phyloP scores from a whole-genome alignment of 495 filamentous ascomycete genomes.

The Aspergillus kassunensis region DNA sequence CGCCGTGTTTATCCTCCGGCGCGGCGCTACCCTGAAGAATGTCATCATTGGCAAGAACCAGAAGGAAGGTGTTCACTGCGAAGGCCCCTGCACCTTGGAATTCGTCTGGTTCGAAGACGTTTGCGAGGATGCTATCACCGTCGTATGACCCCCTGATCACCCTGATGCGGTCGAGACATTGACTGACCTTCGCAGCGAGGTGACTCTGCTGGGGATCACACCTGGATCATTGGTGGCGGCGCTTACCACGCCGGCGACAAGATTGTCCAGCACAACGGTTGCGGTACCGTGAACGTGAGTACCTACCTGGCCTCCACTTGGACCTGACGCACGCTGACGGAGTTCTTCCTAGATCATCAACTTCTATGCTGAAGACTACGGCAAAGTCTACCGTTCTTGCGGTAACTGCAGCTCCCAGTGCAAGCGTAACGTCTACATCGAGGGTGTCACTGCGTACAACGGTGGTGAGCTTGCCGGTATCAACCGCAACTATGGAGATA shows the following conservation, averaged over 20 bases:
- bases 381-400: constrained; percentile 26
- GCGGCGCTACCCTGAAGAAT: constrained; percentile 17
- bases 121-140: constrained; percentile 20
- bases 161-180: too few species aligned
- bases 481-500: constrained; percentile 31
- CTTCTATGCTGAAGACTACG: constrained; percentile 41
- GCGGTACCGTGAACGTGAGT: constrained; percentile 53
- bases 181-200: constrained; percentile 10
- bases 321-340: neutral
- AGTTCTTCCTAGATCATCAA: constrained; percentile 20
- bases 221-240: constrained; percentile 50
- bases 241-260: constrained; percentile 55
- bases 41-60: constrained; percentile 21
- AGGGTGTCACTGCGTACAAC: constrained; percentile 16
- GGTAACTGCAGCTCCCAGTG: constrained; percentile 24
- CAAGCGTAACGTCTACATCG: constrained; percentile 22
- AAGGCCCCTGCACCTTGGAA: constrained; percentile 15
- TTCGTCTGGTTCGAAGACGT: constrained; percentile 23
- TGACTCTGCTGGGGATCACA: constrained; percentile 15
- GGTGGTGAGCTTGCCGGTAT: constrained; percentile 21
- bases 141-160: constrained; percentile 6
- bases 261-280: constrained; percentile 60
- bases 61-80: constrained; percentile 19
- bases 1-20: constrained; percentile 17
- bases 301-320: neutral